These are phyloP conservation scores for Ciborinia camelliae DNA, from an alignment of 2,329 filamentous ascomycete genomes.

Conservation along the genomic window DNA sequence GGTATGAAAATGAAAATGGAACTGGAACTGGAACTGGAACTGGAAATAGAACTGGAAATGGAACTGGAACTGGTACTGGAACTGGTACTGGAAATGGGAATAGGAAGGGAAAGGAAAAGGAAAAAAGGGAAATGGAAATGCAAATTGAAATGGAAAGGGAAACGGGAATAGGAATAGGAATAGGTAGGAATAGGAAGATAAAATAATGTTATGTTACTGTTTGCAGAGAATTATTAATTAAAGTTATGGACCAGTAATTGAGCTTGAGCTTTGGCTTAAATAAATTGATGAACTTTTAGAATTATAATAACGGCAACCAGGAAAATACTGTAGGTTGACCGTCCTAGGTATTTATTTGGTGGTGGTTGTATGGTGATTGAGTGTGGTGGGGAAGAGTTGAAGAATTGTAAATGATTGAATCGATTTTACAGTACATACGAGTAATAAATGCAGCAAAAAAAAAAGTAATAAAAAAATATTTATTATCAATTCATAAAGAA, in stretches of 20 bases:
- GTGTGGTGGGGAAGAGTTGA: background rate
- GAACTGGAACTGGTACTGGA: too few relatives aligned
- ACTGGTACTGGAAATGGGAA: too few relatives aligned
- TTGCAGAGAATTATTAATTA: slow-evolving; percentile 20
- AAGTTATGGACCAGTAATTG: slow-evolving; percentile 15
- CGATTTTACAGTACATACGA: too few relatives aligned
- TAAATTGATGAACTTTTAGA: slow-evolving; percentile 7
- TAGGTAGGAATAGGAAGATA: background rate
- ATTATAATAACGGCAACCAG: slow-evolving; percentile 15
- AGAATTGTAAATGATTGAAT: background rate
- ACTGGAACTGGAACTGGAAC: too few relatives aligned
- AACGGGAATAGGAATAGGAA: too few relatives aligned
- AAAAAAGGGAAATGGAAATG: too few relatives aligned
- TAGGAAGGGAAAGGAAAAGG: too few relatives aligned
- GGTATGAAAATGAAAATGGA: background rate
- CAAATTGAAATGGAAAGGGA: too few relatives aligned
- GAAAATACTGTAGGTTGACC: too few relatives aligned
- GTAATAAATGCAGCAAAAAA: too few relatives aligned
- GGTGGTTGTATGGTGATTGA: background rate
- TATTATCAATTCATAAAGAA: background rate
- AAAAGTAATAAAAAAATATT: too few relatives aligned
- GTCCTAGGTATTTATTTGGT: too few relatives aligned
- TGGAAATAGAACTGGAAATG: background rate
- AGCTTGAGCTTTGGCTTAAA: background rate
- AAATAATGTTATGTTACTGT: background rate